phyloP scores from a whole-genome alignment of 345 rosid species.

The Lumnitzera littorea region DNA sequence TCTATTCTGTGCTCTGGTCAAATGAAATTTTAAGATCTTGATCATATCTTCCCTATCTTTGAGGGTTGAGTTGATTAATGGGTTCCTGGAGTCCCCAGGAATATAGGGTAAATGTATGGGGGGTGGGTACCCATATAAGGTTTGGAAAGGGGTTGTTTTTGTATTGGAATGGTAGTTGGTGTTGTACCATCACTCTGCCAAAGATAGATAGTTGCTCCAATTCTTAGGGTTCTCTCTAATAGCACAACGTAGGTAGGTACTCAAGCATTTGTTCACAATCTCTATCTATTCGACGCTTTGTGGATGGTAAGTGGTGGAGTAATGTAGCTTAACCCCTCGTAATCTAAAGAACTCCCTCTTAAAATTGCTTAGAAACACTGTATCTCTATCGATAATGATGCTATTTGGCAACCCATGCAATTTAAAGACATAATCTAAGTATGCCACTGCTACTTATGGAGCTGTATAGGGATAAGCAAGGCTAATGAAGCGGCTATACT shows the following conservation, averaged over 20 bases:
- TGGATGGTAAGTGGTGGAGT: not conserved
- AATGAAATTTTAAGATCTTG: too few relatives aligned
- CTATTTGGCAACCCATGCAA: not conserved
- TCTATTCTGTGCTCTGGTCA: too few relatives aligned
- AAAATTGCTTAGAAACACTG: not conserved
- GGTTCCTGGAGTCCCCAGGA: too few relatives aligned
- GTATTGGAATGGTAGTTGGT: not conserved
- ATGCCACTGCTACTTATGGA: too few relatives aligned
- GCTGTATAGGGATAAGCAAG: too few relatives aligned
- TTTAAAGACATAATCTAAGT: too few relatives aligned
- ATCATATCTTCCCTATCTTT: too few relatives aligned
- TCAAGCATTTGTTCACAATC: not conserved
- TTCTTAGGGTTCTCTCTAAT: not conserved
- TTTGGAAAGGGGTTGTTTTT: too few relatives aligned
- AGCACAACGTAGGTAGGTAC: not conserved
- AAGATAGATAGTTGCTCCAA: not conserved
- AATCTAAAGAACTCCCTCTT: too few relatives aligned
- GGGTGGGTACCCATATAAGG: too few relatives aligned
- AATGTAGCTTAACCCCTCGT: too few relatives aligned
- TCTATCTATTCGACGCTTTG: not conserved
- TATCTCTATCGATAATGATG: too few relatives aligned
- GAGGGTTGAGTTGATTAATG: not conserved
- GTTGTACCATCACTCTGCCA: conserved; percentile 5
- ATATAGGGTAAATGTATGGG: not conserved
- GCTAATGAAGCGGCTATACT: not conserved